Base-by-base conservation (phyloP, 495 filamentous ascomycete genomes). In the Ascodesmis nigricans region DNA sequence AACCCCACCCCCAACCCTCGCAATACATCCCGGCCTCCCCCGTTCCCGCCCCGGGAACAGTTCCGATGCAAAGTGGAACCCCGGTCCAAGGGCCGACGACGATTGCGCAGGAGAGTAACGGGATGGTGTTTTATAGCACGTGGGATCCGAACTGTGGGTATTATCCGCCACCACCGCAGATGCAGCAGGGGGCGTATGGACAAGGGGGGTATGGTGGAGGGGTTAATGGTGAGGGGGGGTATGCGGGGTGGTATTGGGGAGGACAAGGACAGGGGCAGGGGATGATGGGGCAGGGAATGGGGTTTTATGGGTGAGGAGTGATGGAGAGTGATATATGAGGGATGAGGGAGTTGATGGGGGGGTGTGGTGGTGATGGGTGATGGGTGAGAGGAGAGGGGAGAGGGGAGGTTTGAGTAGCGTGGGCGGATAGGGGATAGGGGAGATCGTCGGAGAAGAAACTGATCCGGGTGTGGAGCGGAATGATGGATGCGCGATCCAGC, bases 81-180 rank as follows among this genome's bases (percentile, higher is more conserved):
- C n/a, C n/a, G n/a, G n/a, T n/a, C n/a, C n/a, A n/a, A n/a, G 66
- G 69, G 36, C 53, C 67, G 5, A 74, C 68, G 43, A 75, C 79
- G 18, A 75, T 95, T 31, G 79, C 81, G 2, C 83, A 92, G 49
- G 87, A 95, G 57, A 67, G 71, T 42, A 82, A 84, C 42, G 87
- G 90, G 29, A 93, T 83, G 61, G 81, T 91, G 3, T 95, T 91
- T 54, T 99, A 91, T 52, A 82, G 41, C 9, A 50, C 47, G 31
- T 50, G 47, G 47, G 47, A 50, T 32, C 47, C 47, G n/a, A 50
- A 81, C 39, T 19, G 25, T 14, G 74, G 91, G 47, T 63, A 75
- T 20, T 84, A 80, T 49, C 67, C 73, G 10, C 35, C 35, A 3
- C 24, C 35, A 5, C 35, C 23, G 23, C 23, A 25, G 23, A n/a